Evolutionary conservation across 179 eudicot species (phyloP), one percentile per base, ranked within the genome.

Genomic region (Pouteria campechiana): DNA sequence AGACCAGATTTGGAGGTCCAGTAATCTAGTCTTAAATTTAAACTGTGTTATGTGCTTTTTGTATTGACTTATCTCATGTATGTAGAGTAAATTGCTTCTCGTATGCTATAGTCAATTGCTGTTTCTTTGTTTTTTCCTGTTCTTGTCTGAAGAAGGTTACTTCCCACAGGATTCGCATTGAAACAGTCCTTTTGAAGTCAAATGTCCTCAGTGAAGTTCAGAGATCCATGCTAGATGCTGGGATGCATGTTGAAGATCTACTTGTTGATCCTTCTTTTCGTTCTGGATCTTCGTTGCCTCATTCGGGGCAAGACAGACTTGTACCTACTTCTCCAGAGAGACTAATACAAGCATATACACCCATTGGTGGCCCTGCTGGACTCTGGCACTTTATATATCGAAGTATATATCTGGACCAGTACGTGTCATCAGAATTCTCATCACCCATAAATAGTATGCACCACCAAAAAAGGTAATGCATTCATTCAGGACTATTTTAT

Each of bases 321-420:
- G 25, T 45, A n/a, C 17, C 49, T 15, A 73, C 62, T 54, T 60
- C 84, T 21, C 70, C 68, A n/a, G 79, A 68, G 29, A 67, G 65
- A 50, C 29, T 49, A 35, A 63, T 66, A 39, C 84, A 83, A 44
- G 54, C 75, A 14, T 59, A 49, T 53, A 54, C 42, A 41, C 76
- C 86, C 31, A 51, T 51, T 34, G 97, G 97, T 44, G 97, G 97
- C 58, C 86, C 89, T 15, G 73, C 76, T 64, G 97, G 97, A 41
- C 84, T 89, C 22, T 89, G 95, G 95, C 95, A 89, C 69, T 89
- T 89, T 52, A 70, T 89, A 8, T 89, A 89, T 48, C 81, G 83
- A 37, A 89, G 97, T 54, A 72, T 85, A 19, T 85, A 71, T 70
- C 72, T 81, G 56, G 93, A 89, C 60, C 97, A 89, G 57, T 89